Percentiles rank a stretch among this genome's conserved stretches.
phyloP scores from a whole-genome alignment of 495 filamentous ascomycete genomes.

The Cercophora newfieldiana region DNA sequence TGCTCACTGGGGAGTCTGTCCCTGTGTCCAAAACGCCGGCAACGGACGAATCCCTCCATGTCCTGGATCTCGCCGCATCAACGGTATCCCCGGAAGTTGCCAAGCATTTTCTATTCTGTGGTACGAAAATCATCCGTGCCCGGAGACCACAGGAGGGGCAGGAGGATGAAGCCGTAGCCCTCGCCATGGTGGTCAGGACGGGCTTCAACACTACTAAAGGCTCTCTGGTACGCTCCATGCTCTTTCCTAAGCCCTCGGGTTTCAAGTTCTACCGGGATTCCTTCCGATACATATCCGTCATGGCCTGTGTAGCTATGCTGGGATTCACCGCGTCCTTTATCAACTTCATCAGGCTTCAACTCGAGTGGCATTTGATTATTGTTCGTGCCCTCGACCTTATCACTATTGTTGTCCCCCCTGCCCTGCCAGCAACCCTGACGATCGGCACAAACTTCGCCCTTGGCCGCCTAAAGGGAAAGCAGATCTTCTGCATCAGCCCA shows the following conservation, averaged over 20 bases:
- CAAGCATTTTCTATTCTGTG: conserved; percentile 87
- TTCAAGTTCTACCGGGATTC: conserved; percentile 99
- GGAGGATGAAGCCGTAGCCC: conserved; percentile 85
- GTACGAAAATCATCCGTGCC: conserved; percentile 92
- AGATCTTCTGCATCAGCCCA: conserved; percentile 97
- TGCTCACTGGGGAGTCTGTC: conserved; percentile 98
- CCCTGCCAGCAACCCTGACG: conserved; percentile 91
- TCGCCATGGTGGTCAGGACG: conserved; percentile 88
- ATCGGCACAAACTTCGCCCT: conserved; percentile 97
- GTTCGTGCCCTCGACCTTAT: conserved; percentile 92
- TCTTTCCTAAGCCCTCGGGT: conserved; percentile 95
- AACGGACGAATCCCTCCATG: conserved; percentile 74
- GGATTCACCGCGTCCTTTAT: conserved; percentile 89
- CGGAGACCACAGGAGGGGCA: conserved; percentile 78
- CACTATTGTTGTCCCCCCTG: conserved; percentile 96
- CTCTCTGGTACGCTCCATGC: conserved; percentile 93
- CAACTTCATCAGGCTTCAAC: conserved; percentile 82
- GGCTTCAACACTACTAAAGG: conserved; percentile 98
- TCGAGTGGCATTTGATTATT: conserved; percentile 86
- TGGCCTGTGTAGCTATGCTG: conserved; percentile 82
- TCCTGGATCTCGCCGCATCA: conserved; percentile 72
- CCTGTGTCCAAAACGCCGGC: conserved; percentile 90
- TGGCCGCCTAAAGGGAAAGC: conserved; percentile 76
- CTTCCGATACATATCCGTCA: conserved; percentile 96
- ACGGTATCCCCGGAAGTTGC: conserved; percentile 77